Evolutionary conservation across 306 rosid genomes (phyloP), one percentile per base, ranked within the genome.

Genomic region (Prinsepia uniflora): DNA sequence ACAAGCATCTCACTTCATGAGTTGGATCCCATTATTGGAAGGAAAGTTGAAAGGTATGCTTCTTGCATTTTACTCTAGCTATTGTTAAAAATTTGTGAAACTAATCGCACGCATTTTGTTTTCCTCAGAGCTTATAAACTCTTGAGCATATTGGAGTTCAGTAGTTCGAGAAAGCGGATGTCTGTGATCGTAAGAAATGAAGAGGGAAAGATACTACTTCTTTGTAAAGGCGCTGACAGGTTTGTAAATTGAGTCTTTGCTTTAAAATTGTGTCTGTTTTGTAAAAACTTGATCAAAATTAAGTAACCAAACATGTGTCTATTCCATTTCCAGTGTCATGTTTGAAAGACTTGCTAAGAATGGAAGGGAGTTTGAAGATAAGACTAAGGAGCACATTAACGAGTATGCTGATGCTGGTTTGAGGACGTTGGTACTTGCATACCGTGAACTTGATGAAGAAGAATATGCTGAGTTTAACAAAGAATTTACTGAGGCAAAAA

Each of bases 201-300:
- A 40, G 84, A 82, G 34, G 99, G 96, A 73, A 85, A 82, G 81
- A 80, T 95, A 53, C 78, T 89, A 17, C 80, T 95, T 47, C 87
- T 91, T 24, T 76, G 88, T 86, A 95, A 95, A 85, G 99, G 99
- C 8, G 99, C 99, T 19, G 99, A 95, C 89, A 94, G 97, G 98
- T 93, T 75, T 54, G 87, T 84, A 74, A 75, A 75, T 69, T 82
- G 42, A 61, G 68, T 55, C 41, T 43, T 59, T 50, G 70, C 68
- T 75, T 72, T 71, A 34, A 57, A 57, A 57, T 11, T 57, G 41
- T 57, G 17, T 57, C 3, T n/a, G 57, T 53, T 53, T 24, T 53
- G 8, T n/a, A 10, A 7, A 1, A 10, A 19, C 7, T 53, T 8
- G 18, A 17, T 3, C 4, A 53, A 15, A 52, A 53, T 53, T 8